These are phyloP conservation scores for Mycena indigotica DNA, from an alignment of 768 basidiomycete genomes.

Conservation along the genomic window DNA sequence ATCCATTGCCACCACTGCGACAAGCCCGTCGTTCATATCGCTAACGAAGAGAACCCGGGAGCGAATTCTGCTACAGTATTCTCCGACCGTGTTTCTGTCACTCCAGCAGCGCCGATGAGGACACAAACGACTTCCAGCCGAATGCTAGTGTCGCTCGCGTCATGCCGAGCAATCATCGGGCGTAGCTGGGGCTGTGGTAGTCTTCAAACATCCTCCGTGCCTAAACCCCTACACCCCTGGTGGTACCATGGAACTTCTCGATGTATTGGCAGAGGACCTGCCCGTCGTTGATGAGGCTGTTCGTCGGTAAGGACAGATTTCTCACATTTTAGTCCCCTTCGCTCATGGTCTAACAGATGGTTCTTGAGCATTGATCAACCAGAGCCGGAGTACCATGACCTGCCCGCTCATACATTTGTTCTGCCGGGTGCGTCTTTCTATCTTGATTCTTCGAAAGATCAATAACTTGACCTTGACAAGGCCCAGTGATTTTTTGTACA, in stretches of 20 bases:
- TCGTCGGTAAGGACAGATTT: background rate
- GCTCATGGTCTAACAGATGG: background rate
- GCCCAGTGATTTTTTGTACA: background rate
- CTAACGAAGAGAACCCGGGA: too few relatives aligned
- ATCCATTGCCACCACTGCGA: background rate
- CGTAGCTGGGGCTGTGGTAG: background rate
- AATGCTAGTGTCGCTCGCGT: background rate
- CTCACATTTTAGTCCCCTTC: background rate
- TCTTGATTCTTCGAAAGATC: background rate
- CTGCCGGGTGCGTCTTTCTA: background rate
- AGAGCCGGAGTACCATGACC: too few relatives aligned
- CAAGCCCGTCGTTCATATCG: background rate
- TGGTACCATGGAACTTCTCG: background rate
- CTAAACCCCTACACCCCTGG: background rate
- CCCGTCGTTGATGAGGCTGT: background rate
- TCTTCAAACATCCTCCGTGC: background rate
- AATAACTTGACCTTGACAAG: background rate
- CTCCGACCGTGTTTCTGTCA: background rate
- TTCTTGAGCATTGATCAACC: background rate
- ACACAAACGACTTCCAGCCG: background rate
- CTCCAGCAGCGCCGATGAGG: background rate
- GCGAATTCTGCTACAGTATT: background rate
- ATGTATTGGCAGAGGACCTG: background rate
- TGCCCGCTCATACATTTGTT: background rate
- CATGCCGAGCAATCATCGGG: background rate